Base-by-base conservation (phyloP, 257 asterid genomes). In the Solanum megistacrolobum region DNA sequence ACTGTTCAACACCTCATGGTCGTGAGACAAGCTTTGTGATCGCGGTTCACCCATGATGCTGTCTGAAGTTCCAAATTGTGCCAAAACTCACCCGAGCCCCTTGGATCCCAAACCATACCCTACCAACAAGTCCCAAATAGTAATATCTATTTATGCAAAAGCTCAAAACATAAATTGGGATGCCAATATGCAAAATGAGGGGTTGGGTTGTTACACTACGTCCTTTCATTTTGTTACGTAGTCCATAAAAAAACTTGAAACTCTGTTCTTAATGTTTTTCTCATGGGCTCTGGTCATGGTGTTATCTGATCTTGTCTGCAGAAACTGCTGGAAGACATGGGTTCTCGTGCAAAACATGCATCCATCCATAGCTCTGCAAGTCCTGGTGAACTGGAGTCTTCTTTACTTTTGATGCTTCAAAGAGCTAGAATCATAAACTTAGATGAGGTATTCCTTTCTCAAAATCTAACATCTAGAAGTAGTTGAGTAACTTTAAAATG, bases 341-440 rank as follows among this genome's bases (percentile, higher is more conserved):
- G 92, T 79, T 72, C 90, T 52, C 87, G 88, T 88, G 88, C 72
- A 20, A 89, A 88, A 76, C 86, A 87, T 66, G 41, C 91, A 69
- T 78, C 85, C 75, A 35, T 94, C 55, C 92, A 87, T 65, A 91
- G 94, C 90, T 89, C 92, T 74, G 89, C 89, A 48, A 89, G 88
- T 87, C 89, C 91, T 38, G 92, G 89, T 83, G 92, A 94, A 89
- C 89, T 92, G 11, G 93, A 90, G 83, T 87, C 89, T 75, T 72
- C 85, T 81, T 88, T 93, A 68, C 88, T 89, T 60, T 29, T 39
- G 84, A 87, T 93, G 93, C 93, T 93, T 87, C 93, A 89, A 88
- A 90, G 89, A 79, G 98, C 97, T 25, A 93, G 98, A 91, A 88
- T 93, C 89, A 85, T 92, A 73, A 89, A 90, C 90, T 91, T 92